Evolutionary conservation across 2,329 filamentous ascomycete species (phyloP), one percentile per base, ranked within the genome.

Genomic region (Sporothrix brasiliensis): DNA sequence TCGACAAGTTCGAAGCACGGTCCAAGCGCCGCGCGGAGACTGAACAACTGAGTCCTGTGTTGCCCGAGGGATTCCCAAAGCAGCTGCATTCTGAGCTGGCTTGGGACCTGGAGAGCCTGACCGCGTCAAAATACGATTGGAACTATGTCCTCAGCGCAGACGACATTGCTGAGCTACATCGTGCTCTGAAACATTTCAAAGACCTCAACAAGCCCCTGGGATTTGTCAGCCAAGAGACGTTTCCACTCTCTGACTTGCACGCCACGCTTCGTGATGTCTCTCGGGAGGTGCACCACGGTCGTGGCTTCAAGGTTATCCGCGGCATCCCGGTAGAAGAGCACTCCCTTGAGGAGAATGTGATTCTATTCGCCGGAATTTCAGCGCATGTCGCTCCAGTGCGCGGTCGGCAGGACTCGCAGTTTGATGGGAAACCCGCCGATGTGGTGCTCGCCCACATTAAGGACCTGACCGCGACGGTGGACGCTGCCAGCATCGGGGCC

Each of bases 391-490:
- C 85, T 0, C 77, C 83, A 0, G 77, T 82, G 41, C 82, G 88
- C 5, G 86, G 84, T 0, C 80, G 83, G 0, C 86, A 88, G 71
- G 85, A 88, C 74, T 79, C 79, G 66, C 79, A 79, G 24, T 80
- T 79, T 70, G 74, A 83, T 2, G 84, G 83, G 19, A 73, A 79
- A n/a, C 79, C 80, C 0, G 83, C 83, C 1, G 85, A 87, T 58
- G 84, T 87, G 0, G 83, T 87, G 6, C 77, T 88, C 2, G 80
- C 83, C 2, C 88, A 91, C 73, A 87, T 91, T 78, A 90, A 87
- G 76, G 88, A 91, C 73, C 79, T 91, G 9, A 81, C 78, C 1
- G 76, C 77, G 13, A 75, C 80, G 2, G 73, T 77, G 11, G 77
- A 78, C 7, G 75, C 77, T 4, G 76, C 75, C 39, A 73, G 77